Evolutionary conservation across 1,284 basidiomycete genomes (phyloP).

Genomic region (Papiliotrema nemorosa): DNA sequence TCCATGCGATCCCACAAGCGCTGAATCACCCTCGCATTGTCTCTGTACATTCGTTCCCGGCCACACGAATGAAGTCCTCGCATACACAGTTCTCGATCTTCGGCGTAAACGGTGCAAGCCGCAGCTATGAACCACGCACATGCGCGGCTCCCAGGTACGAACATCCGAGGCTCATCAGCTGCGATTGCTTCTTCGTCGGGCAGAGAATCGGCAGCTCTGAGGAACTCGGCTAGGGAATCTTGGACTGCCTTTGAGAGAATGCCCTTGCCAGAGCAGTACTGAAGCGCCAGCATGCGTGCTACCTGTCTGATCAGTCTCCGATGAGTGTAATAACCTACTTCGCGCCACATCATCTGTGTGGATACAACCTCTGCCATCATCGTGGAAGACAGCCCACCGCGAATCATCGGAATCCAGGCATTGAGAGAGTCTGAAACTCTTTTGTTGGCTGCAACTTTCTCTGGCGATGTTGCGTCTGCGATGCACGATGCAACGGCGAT

Average conservation of each 20-base stretch:
- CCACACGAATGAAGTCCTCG: neutral
- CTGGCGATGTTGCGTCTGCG: no score
- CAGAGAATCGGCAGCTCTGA: neutral
- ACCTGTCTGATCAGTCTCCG: neutral
- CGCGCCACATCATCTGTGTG: neutral
- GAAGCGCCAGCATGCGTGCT: neutral
- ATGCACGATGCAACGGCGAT: no score
- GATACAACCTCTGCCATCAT: neutral
- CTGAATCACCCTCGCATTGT: neutral
- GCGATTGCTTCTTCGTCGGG: neutral
- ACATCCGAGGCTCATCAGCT: neutral
- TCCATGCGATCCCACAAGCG: neutral
- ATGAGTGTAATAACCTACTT: neutral
- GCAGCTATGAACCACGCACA: neutral
- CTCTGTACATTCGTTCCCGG: neutral
- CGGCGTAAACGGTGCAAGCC: neutral
- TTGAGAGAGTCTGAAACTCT: neutral
- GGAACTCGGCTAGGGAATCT: neutral
- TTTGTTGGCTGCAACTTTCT: no score
- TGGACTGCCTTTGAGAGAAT: neutral
- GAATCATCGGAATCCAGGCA: neutral
- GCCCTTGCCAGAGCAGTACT: neutral
- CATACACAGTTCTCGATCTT: neutral
- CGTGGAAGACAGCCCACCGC: neutral
- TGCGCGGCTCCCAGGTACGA: neutral